Percentiles rank a stretch among this genome's conserved stretches.
Conservation (phyloP, 306 rosid genomes). For the Cucurbita maxima region DNA sequence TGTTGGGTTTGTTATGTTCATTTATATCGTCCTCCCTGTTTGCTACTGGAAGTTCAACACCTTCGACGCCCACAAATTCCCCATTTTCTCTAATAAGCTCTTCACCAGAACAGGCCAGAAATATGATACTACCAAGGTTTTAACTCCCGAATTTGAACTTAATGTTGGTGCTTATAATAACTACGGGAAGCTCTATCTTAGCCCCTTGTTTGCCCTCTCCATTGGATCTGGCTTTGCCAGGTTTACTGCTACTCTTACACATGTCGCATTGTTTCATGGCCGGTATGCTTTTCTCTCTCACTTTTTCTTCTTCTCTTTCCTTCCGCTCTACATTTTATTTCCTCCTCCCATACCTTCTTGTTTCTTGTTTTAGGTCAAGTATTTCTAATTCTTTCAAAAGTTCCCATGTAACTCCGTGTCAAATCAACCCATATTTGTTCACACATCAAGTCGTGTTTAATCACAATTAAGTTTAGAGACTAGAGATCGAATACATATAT, state of each 20-base stretch:
- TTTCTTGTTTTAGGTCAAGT: too few relatives aligned
- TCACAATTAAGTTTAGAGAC: not conserved
- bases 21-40: constrained; percentile 72
- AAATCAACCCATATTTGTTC: not conserved
- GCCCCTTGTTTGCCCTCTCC: constrained; percentile 92
- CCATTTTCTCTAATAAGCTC: constrained; percentile 78
- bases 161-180: constrained; percentile 54
- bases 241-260: constrained; percentile 84
- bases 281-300: constrained; percentile 28
- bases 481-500: not conserved
- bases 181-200: constrained; percentile 85
- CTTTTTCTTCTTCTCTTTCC: not conserved
- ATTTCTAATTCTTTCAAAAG: not conserved
- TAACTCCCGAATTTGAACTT: constrained; percentile 56
- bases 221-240: constrained; percentile 93
- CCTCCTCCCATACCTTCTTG: too few relatives aligned
- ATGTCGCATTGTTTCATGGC: constrained; percentile 84
- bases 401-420: not conserved
- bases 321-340: not conserved
- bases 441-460: not conserved
- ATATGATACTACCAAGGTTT: constrained; percentile 76
- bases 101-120: constrained; percentile 50
- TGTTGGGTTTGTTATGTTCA: constrained; percentile 76
- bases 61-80: constrained; percentile 83
- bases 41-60: constrained; percentile 94